Evolutionary conservation across 2,329 filamentous ascomycete species (phyloP).

Genomic region (Proliferodiscus dingleyae): DNA sequence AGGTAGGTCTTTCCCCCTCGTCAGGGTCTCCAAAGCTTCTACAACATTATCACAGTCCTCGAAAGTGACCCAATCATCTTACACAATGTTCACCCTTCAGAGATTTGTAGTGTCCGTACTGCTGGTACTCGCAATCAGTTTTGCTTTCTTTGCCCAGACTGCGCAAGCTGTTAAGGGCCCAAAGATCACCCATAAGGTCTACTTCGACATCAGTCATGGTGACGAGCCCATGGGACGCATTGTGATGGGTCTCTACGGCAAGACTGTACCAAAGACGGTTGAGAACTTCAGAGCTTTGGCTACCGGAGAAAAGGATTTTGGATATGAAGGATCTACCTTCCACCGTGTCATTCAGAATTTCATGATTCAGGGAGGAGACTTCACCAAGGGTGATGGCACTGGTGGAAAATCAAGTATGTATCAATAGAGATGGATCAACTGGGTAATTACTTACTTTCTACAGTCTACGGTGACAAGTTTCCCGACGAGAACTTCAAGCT

Average conservation of each 20-base stretch:
- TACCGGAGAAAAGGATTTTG: slow-evolving; percentile 81
- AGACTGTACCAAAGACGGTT: slow-evolving; percentile 72
- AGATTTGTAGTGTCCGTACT: slow-evolving; percentile 66
- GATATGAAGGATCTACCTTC: slow-evolving; percentile 77
- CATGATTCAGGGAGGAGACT: slow-evolving; percentile 91
- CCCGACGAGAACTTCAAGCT: slow-evolving; percentile 93
- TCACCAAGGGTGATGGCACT: slow-evolving; percentile 76
- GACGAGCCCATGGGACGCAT: slow-evolving; percentile 70
- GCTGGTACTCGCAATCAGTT: slow-evolving; percentile 69
- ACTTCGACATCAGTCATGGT: slow-evolving; percentile 77
- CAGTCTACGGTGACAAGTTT: slow-evolving; percentile 80
- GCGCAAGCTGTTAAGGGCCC: slow-evolving; percentile 76
- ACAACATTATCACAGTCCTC: slow-evolving; percentile 10
- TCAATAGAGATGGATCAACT: slow-evolving; percentile 1
- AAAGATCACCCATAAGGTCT: slow-evolving; percentile 95
- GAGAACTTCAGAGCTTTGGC: slow-evolving; percentile 76
- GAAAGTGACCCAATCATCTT: slow-evolving; percentile 21
- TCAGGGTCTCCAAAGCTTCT: slow-evolving; percentile 11
- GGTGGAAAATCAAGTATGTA: slow-evolving; percentile 77
- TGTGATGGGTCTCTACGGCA: slow-evolving; percentile 80
- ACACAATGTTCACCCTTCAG: slow-evolving; percentile 70
- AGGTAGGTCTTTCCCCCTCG: neutral
- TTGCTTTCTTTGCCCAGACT: slow-evolving; percentile 71
- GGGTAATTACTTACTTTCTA: slow-evolving; percentile 14
- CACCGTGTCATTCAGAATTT: slow-evolving; percentile 88